Evolutionary conservation across 805 yeast genomes (phyloP), one percentile per base, ranked within the genome.

Genomic region (Diddensiella transvaalensis): DNA sequence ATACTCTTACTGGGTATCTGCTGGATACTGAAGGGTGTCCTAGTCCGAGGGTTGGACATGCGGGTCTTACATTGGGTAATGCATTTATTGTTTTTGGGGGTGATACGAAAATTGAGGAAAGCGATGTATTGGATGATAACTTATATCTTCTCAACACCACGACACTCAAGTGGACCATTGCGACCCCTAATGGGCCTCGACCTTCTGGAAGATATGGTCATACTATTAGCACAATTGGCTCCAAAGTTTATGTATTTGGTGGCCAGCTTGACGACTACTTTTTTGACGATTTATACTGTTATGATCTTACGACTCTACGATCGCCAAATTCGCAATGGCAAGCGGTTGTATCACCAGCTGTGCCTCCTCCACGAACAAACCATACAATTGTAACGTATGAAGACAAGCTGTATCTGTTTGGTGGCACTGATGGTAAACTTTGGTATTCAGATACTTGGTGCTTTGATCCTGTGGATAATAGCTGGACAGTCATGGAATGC

Each of bases 81-180:
- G 98, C 98, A 1, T 93, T 84, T 60, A 89, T 93, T 40, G 80
- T 93, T 11, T 91, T 87, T 67, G 99, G 98, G 30, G 99, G 99
- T 60, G 99, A 93, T 64, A 93, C 98, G 1, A 77, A 78, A 56
- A 85, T 82, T 44, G 67, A 62, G 33, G 66, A 65, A 19, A 83
- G 89, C 30, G 88, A 85, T 61, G 80, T 79, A 48, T 82, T 95
- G 55, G 99, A 93, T 68, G 90, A 91, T 67, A 87, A 86, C 62
- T 72, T 93, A 51, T 93, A 93, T 65, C 76, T 93, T 59, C 85
- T 93, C 71, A 85, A 86, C 65, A 83, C 85, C 52, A 80, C 83
- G 43, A 80, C 90, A 1, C 72, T 79, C 53, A 82, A 82, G 58
- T 85, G 93, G 91, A 83, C 90, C 0, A 77, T 82, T 10, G 87